Percentiles rank a stretch among this genome's conserved stretches.
phyloP scores from a whole-genome alignment of 2,329 filamentous ascomycete genomes.

The Alternaria dauci region DNA sequence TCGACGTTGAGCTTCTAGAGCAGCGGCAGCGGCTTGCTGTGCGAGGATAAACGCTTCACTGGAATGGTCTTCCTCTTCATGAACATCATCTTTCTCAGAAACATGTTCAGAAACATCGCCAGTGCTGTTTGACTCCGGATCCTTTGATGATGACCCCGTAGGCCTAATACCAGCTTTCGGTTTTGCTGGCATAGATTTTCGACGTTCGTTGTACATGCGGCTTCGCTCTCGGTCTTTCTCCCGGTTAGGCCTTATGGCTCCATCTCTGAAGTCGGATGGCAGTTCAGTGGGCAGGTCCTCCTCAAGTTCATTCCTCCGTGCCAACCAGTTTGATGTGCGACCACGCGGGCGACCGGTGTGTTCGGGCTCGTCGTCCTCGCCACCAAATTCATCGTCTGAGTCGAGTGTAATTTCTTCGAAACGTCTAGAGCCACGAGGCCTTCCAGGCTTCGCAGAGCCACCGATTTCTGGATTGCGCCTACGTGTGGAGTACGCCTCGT shows the following conservation, averaged over 20 bases:
- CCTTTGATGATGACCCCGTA: conserved; percentile 33
- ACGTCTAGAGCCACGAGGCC: conserved; percentile 31
- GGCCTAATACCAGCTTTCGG: conserved; percentile 39
- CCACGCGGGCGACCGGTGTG: conserved; percentile 28
- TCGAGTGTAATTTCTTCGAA: conserved; percentile 59
- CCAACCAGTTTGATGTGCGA: conserved; percentile 53
- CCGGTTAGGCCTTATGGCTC: conserved; percentile 40
- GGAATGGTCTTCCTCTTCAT: conserved; percentile 44
- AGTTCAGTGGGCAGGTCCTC: conserved; percentile 56
- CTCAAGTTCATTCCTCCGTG: conserved; percentile 52
- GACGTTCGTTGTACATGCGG: conserved; percentile 32
- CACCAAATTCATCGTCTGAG: conserved; percentile 53
- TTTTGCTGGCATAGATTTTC: conserved; percentile 37
- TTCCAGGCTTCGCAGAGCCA: conserved; percentile 35
- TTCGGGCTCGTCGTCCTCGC: conserved; percentile 28
- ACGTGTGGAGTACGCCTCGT: conserved; percentile 52
- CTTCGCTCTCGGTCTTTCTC: conserved; percentile 36
- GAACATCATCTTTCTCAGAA: conserved; percentile 35
- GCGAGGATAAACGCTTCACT: conserved; percentile 35
- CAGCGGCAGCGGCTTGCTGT: conserved; percentile 34
- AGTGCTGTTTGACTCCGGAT: conserved; percentile 35
- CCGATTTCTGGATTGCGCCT: conserved; percentile 36
- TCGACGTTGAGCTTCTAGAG: conserved; percentile 33
- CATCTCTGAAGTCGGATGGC: conserved; percentile 53
- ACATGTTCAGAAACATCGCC: conserved; percentile 40